Percentiles rank a stretch among this genome's conserved stretches.
Evolutionary conservation across 805 yeast species (phyloP).

Genomic region (Ogataea methanolica): DNA sequence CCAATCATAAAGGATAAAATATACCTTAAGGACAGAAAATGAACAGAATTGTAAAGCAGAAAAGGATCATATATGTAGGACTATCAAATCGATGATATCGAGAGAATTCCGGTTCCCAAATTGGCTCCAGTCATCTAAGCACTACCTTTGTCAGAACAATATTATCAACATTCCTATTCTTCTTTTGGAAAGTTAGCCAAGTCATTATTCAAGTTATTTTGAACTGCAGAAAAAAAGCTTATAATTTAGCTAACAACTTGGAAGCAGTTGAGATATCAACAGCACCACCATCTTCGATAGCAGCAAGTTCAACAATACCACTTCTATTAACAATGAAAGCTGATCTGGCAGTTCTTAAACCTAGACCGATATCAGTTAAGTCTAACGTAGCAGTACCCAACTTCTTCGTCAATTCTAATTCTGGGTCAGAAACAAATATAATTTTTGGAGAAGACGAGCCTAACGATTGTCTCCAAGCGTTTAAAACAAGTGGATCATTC

Average conservation of each 20-base stretch:
- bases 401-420: slow-evolving; percentile 49
- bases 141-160: too few species aligned
- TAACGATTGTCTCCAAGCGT: slow-evolving; percentile 61
- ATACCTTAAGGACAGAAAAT: too few species aligned
- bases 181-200: too few species aligned
- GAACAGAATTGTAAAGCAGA: too few species aligned
- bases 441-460: slow-evolving; percentile 33
- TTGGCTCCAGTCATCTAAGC: too few species aligned
- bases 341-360: slow-evolving; percentile 59
- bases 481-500: slow-evolving; percentile 67
- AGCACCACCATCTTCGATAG: slow-evolving; percentile 24
- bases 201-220: too few species aligned
- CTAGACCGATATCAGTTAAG: slow-evolving; percentile 48
- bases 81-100: too few species aligned
- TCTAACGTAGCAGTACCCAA: slow-evolving; percentile 53
- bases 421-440: slow-evolving; percentile 62
- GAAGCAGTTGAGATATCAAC: slow-evolving; percentile 25
- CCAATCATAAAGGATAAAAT: too few species aligned
- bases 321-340: slow-evolving; percentile 55
- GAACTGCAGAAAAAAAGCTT: neutral
- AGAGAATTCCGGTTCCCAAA: too few species aligned
- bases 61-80: too few species aligned
- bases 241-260: slow-evolving; percentile 22
- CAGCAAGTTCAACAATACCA: slow-evolving; percentile 34
- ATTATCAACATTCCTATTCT: too few species aligned